Conservation (phyloP, 1,284 basidiomycete species). For the Rhodotorula glutinis region DNA sequence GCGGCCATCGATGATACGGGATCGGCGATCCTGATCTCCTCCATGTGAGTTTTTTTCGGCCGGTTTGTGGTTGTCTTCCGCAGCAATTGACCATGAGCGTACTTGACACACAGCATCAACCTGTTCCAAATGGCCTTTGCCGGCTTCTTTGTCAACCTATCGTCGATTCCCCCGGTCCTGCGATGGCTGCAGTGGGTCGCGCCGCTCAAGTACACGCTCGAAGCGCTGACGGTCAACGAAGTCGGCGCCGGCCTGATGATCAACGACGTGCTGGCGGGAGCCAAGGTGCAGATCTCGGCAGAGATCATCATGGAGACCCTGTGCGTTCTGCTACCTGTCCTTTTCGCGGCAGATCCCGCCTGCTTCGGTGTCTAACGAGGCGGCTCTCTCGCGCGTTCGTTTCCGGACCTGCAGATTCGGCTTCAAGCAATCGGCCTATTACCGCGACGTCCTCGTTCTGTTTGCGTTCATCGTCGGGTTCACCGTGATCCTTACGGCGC, state of each 20-base stretch:
- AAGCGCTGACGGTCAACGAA: slow-evolving; percentile 79
- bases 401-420: background rate
- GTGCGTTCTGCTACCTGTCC: slow-evolving; percentile 70
- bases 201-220: slow-evolving; percentile 68
- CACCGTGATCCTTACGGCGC: slow-evolving; percentile 61
- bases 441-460: slow-evolving; percentile 70
- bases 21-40: slow-evolving; percentile 72
- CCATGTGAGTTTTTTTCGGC: slow-evolving; percentile 28
- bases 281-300: slow-evolving; percentile 73
- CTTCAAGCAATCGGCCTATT: background rate
- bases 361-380: background rate
- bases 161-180: slow-evolving; percentile 41
- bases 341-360: slow-evolving; percentile 62
- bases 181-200: slow-evolving; percentile 67
- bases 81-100: too few species aligned
- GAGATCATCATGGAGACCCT: slow-evolving; percentile 76
- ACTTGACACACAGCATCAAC: slow-evolving; percentile 39
- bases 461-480: slow-evolving; percentile 80
- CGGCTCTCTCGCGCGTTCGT: too few species aligned
- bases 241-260: slow-evolving; percentile 80
- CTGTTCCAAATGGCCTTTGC: slow-evolving; percentile 43
- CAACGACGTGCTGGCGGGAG: slow-evolving; percentile 70
- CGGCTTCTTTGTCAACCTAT: slow-evolving; percentile 53
- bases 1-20: slow-evolving; percentile 76
- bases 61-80: too few species aligned